A percentile compares a stretch with the other conserved stretches of the same genome.
phyloP scores from a whole-genome alignment of 2,329 filamentous ascomycete genomes.

The Sporothrix pallida region DNA sequence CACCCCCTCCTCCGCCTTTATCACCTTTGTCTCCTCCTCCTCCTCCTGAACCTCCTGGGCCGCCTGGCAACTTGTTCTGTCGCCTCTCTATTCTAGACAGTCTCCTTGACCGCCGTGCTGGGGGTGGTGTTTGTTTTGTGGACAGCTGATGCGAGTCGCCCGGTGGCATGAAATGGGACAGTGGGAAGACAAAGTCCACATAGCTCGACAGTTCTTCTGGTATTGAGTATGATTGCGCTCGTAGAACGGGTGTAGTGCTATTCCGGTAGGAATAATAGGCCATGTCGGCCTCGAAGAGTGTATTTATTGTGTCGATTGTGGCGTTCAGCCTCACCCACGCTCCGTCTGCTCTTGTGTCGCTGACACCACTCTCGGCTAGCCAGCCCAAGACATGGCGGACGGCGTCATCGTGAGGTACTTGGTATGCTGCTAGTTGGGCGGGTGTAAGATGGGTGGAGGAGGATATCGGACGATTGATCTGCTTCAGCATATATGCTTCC shows the following conservation, averaged over 20 bases:
- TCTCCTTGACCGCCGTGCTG: not conserved
- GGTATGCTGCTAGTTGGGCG: constrained; percentile 48
- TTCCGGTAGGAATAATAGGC: constrained; percentile 51
- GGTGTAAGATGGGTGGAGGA: constrained; percentile 42
- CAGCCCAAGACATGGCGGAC: constrained; percentile 50
- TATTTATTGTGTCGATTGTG: constrained; percentile 49
- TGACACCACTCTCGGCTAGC: constrained; percentile 50
- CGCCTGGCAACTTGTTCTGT: not conserved
- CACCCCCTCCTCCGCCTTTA: too few species aligned
- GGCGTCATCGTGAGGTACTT: constrained; percentile 45
- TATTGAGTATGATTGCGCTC: constrained; percentile 53
- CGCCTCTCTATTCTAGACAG: not conserved
- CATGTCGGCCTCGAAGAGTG: constrained; percentile 51
- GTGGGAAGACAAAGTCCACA: constrained; percentile 56
- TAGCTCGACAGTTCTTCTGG: constrained; percentile 48
- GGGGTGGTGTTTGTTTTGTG: not conserved
- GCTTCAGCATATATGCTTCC: constrained; percentile 18
- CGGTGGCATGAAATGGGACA: constrained; percentile 57
- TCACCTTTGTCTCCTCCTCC: not conserved
- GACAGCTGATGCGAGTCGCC: not conserved
- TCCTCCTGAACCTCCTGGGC: not conserved
- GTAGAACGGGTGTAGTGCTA: constrained; percentile 46
- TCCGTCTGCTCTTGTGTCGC: constrained; percentile 44
- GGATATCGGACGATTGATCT: not conserved
- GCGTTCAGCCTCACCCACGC: constrained; percentile 53